These are phyloP conservation scores for Mycena crocata DNA, from an alignment of 768 basidiomycete species.

Conservation along the genomic window DNA sequence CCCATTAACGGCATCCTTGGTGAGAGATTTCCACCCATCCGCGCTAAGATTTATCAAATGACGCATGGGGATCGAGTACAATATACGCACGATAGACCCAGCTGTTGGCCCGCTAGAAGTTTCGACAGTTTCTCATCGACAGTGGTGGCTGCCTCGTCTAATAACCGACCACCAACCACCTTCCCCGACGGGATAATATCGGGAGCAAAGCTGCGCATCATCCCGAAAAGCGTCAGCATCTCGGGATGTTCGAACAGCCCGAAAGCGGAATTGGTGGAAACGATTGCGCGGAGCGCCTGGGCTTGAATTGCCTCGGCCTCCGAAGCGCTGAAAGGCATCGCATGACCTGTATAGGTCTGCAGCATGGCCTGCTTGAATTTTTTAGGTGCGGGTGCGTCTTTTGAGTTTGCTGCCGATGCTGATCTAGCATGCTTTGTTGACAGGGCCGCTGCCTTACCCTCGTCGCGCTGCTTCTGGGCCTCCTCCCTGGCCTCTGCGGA, in stretches of 20 bases:
- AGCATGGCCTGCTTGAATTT: not conserved
- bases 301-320: not conserved
- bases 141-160: not conserved
- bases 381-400: not conserved
- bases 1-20: not conserved
- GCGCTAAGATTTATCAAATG: not conserved
- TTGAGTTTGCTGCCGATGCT: too few relatives aligned
- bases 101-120: not conserved
- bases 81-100: not conserved
- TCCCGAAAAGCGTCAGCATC: conserved; percentile 14
- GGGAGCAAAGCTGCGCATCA: conserved; percentile 13
- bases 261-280: not conserved
- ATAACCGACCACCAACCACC: conserved; percentile 9
- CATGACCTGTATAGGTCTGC: not conserved
- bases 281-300: conserved; percentile 13
- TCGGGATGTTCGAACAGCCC: conserved; percentile 9
- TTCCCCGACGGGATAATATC: conserved; percentile 8
- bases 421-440: not conserved
- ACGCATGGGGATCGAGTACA: not conserved
- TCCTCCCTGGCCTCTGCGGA: not conserved
- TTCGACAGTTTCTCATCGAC: conserved; percentile 11
- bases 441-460: not conserved
- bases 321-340: not conserved
- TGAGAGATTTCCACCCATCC: conserved; percentile 5
- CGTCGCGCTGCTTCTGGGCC: not conserved